phyloP scores from a whole-genome alignment of 1,284 basidiomycete species.

The Rhodotorula sp. region DNA sequence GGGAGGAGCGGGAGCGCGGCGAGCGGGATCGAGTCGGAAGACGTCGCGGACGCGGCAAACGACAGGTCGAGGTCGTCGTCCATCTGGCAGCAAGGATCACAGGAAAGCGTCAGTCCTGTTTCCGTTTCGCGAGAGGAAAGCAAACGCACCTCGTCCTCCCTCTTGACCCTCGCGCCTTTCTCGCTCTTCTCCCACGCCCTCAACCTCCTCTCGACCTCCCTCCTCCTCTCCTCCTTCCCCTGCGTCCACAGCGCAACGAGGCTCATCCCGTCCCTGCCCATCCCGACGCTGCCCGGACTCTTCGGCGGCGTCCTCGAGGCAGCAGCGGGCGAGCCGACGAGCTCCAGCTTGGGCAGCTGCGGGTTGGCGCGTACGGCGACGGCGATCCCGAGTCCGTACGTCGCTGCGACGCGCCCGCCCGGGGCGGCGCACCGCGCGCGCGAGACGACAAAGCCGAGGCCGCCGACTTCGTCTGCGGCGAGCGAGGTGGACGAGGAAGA shows the following conservation, averaged over 20 bases:
- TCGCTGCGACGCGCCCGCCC: constrained; percentile 15
- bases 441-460: constrained; percentile 39
- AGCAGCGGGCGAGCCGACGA: constrained; percentile 15
- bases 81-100: background rate
- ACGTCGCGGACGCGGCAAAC: constrained; percentile 1
- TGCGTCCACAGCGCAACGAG: constrained; percentile 41
- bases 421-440: constrained; percentile 15
- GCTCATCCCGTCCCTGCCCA: constrained; percentile 41
- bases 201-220: constrained; percentile 28
- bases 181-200: constrained; percentile 11
- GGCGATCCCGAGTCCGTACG: constrained; percentile 35
- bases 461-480: constrained; percentile 30
- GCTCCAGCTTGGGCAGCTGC: constrained; percentile 37
- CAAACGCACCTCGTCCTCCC: constrained; percentile 10
- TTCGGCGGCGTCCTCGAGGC: constrained; percentile 12
- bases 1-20: constrained; percentile 32
- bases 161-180: background rate
- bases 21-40: constrained; percentile 17
- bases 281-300: constrained; percentile 36
- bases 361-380: constrained; percentile 36
- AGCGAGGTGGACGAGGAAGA: too few species aligned
- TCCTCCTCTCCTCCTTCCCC: constrained; percentile 32
- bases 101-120: background rate
- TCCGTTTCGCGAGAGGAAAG: too few species aligned
- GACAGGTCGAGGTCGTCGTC: constrained; percentile 1